Percentiles rank a stretch among this genome's conserved stretches.
phyloP scores from a whole-genome alignment of 2,329 filamentous ascomycete species.

The Trichoderma sp. region DNA sequence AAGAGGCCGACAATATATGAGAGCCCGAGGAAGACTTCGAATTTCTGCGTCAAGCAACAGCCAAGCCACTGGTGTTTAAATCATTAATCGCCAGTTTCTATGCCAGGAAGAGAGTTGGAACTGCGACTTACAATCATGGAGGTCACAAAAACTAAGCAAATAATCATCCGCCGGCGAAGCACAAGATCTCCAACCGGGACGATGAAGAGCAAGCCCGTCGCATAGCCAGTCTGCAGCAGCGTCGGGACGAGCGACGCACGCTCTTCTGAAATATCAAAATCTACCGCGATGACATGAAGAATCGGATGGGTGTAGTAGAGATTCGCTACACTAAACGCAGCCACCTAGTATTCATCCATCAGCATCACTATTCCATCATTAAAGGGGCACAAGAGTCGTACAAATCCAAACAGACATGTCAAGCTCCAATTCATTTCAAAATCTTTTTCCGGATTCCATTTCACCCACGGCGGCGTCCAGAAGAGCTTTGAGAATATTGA shows the following conservation, averaged over 20 bases:
- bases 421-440: slow-evolving; percentile 22
- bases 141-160: slow-evolving; percentile 67
- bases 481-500: slow-evolving; percentile 8
- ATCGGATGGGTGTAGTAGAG: slow-evolving; percentile 82
- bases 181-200: slow-evolving; percentile 75
- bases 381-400: neutral
- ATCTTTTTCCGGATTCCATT: slow-evolving; percentile 16
- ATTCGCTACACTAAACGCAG: slow-evolving; percentile 73
- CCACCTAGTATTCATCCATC: slow-evolving; percentile 26
- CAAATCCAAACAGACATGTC: slow-evolving; percentile 14
- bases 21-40: slow-evolving; percentile 16
- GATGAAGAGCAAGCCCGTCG: slow-evolving; percentile 69
- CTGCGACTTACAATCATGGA: slow-evolving; percentile 59
- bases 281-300: slow-evolving; percentile 70
- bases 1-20: slow-evolving; percentile 24
- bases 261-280: slow-evolving; percentile 72
- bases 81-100: neutral
- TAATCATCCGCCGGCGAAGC: slow-evolving; percentile 67
- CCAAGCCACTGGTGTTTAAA: slow-evolving; percentile 53
- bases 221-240: slow-evolving; percentile 78
- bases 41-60: slow-evolving; percentile 16
- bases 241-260: slow-evolving; percentile 69
- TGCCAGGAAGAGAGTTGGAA: neutral
- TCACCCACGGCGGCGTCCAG: slow-evolving; percentile 22
- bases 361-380: neutral